Conservation (phyloP, 139 green algal genomes). For the Spirogloea muscicola region DNA sequence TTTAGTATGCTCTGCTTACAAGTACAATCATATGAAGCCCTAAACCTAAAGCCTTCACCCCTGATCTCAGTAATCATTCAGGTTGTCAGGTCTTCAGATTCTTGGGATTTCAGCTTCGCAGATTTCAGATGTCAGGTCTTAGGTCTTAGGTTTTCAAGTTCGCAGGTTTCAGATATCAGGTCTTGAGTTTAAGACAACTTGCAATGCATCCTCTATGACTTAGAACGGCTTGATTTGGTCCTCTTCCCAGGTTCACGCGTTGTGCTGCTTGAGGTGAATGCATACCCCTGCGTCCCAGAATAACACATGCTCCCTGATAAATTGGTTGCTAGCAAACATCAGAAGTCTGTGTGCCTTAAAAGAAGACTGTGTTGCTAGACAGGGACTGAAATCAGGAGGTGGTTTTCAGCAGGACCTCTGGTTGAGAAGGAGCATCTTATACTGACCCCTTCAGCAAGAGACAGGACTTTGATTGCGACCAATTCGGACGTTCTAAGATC, state of each 20-base stretch:
- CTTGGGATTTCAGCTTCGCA: background rate
- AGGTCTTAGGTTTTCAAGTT: background rate
- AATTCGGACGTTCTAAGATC: constrained; percentile 21
- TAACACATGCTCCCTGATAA: background rate
- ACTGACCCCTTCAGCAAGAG: constrained; percentile 34
- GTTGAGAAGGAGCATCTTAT: background rate
- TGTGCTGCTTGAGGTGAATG: background rate
- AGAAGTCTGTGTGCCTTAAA: background rate
- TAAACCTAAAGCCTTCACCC: background rate
- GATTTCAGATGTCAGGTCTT: background rate
- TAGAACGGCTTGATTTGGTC: too few species aligned
- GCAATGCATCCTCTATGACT: too few species aligned
- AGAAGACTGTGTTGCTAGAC: background rate
- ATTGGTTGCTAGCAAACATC: background rate
- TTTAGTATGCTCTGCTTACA: background rate
- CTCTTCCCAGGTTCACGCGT: too few species aligned
- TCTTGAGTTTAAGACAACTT: too few species aligned
- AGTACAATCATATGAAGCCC: background rate
- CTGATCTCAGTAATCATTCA: background rate
- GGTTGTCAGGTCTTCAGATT: background rate
- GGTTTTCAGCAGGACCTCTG: background rate
- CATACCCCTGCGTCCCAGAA: background rate
- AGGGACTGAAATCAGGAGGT: background rate
- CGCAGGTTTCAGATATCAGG: background rate
- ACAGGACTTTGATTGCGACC: constrained; percentile 44